A percentile compares a stretch with the other conserved stretches of the same genome.
These are phyloP conservation scores for Suillus alpinus DNA, from an alignment of 768 basidiomycete genomes.

Conservation along the genomic window DNA sequence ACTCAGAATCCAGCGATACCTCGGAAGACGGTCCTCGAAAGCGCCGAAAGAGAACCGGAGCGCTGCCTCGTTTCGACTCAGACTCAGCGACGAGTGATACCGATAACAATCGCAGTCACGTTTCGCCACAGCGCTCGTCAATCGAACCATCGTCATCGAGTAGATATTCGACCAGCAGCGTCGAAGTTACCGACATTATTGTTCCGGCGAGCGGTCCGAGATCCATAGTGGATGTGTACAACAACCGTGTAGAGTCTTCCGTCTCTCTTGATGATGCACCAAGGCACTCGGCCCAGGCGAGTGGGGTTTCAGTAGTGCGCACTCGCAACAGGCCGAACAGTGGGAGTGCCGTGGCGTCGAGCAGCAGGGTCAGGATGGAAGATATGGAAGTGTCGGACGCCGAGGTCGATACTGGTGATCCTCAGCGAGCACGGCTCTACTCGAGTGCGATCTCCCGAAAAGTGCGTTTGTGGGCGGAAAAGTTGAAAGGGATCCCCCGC, in stretches of 20 bases:
- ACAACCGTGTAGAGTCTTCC: not conserved
- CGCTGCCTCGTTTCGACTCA: not conserved
- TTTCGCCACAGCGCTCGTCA: not conserved
- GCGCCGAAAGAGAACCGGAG: not conserved
- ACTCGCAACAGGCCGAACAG: no score
- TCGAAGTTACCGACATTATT: not conserved
- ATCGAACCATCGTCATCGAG: not conserved
- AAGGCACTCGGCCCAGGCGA: not conserved
- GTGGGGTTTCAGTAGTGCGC: not conserved
- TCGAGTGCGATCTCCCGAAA: not conserved
- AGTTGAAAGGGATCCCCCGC: constrained; percentile 6
- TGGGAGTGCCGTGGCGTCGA: constrained; percentile 3
- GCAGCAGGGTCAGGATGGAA: not conserved
- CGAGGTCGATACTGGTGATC: not conserved
- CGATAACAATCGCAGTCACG: not conserved
- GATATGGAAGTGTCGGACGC: not conserved
- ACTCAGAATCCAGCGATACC: not conserved
- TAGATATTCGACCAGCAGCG: not conserved
- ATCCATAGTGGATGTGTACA: not conserved
- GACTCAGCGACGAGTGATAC: not conserved
- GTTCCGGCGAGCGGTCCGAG: not conserved
- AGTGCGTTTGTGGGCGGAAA: constrained; percentile 16
- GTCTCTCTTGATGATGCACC: not conserved
- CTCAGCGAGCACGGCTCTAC: not conserved
- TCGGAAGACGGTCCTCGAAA: not conserved